A percentile compares a stretch with the other conserved stretches of the same genome.
Conservation (phyloP, 371 early-diverging fungal genomes). For the Parasitella parasitica region DNA sequence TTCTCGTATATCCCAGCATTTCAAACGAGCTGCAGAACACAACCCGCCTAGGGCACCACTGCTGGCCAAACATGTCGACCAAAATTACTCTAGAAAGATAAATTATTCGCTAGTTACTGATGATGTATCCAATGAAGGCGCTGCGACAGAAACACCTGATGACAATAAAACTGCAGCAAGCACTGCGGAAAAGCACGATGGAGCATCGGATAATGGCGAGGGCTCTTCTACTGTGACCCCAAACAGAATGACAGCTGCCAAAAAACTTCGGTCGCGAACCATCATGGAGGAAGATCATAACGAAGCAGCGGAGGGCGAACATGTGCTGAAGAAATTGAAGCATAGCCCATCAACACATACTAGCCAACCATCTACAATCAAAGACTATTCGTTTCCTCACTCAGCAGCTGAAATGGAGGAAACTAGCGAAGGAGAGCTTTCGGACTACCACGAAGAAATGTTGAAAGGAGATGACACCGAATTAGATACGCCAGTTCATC, state of each 20-base stretch:
- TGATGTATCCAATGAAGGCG: neutral
- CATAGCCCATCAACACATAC: constrained; percentile 14
- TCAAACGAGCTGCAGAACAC: constrained; percentile 74
- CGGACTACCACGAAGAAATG: constrained; percentile 64
- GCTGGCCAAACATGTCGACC: constrained; percentile 71
- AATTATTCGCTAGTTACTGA: constrained; percentile 72
- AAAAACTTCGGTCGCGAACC: neutral
- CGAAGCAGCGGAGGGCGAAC: neutral
- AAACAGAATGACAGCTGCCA: constrained; percentile 1
- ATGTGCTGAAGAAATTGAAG: neutral
- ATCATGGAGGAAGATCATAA: neutral
- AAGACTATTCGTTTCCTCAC: neutral
- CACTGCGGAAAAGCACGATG: neutral
- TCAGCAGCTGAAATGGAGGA: neutral
- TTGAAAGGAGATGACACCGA: constrained; percentile 38
- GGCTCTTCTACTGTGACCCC: neutral
- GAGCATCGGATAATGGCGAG: neutral
- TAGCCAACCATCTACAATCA: neutral
- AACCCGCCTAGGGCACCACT: constrained; percentile 75
- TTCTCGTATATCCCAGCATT: constrained; percentile 85
- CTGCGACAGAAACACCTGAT: constrained; percentile 8
- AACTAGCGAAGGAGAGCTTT: constrained; percentile 50
- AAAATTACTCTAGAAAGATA: constrained; percentile 74
- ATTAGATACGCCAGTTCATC: neutral
- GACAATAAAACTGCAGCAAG: neutral